These are phyloP conservation scores for Lindgomyces ingoldianus DNA, from an alignment of 495 filamentous ascomycete species.

Conservation along the genomic window DNA sequence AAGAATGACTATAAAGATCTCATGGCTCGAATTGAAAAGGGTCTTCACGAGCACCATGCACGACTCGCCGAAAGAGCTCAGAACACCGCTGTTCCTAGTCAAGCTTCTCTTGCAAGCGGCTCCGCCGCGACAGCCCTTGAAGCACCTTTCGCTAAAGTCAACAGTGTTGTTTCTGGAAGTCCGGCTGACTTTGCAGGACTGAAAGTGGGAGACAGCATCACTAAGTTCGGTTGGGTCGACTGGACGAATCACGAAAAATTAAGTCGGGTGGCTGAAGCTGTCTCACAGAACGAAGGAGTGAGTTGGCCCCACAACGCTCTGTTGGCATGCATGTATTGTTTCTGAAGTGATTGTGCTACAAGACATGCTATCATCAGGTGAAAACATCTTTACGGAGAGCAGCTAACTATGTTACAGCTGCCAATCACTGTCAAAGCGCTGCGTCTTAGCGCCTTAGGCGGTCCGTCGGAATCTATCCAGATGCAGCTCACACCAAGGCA, in stretches of 20 bases:
- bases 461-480: conserved; percentile 58
- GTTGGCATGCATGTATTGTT: not conserved
- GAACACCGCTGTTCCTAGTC: conserved; percentile 5
- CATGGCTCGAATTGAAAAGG: conserved; percentile 78
- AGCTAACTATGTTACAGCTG: conserved; percentile 52
- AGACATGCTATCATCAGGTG: not conserved
- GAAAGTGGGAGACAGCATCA: conserved; percentile 77
- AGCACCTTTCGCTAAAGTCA: conserved; percentile 86
- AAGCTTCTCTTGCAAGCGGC: conserved; percentile 1
- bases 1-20: conserved; percentile 91
- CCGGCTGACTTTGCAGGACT: conserved; percentile 85
- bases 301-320: conserved; percentile 44
- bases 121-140: conserved; percentile 48
- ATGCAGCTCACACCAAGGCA: conserved; percentile 71
- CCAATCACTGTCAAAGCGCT: conserved; percentile 70
- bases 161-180: conserved; percentile 73
- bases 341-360: not conserved
- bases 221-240: conserved; percentile 79
- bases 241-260: conserved; percentile 83
- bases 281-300: conserved; percentile 89
- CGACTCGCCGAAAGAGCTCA: conserved; percentile 44
- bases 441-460: conserved; percentile 35
- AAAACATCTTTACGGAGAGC: not conserved
- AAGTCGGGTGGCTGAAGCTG: conserved; percentile 77
- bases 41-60: conserved; percentile 78